These are phyloP conservation scores for Citrus medica DNA, from an alignment of 345 rosid species.

Conservation along the genomic window DNA sequence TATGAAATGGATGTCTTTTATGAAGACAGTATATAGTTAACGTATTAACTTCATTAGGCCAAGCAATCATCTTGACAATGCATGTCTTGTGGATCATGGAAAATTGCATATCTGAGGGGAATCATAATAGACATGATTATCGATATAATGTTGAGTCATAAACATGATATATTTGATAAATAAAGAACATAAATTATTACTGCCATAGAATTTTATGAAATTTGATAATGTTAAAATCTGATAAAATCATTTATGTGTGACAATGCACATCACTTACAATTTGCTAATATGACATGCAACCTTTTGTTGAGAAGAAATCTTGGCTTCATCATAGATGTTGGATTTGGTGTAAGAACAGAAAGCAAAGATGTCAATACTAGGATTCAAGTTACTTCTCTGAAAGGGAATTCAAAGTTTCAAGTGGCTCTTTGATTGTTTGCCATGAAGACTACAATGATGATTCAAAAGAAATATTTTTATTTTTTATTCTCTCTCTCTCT, in stretches of 20 bases:
- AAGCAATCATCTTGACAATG: neutral
- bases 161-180: neutral
- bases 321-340: neutral
- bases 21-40: neutral
- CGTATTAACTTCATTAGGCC: neutral
- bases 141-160: neutral
- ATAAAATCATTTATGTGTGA: neutral
- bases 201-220: neutral
- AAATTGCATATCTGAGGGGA: neutral
- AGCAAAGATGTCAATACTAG: too few relatives aligned
- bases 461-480: too few relatives aligned
- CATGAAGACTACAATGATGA: too few relatives aligned
- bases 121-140: neutral
- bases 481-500: too few relatives aligned
- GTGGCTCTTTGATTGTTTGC: too few relatives aligned
- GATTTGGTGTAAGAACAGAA: too few relatives aligned
- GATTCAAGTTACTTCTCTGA: too few relatives aligned
- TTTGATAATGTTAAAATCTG: neutral
- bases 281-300: neutral
- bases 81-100: neutral
- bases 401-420: too few relatives aligned
- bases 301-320: neutral
- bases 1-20: neutral
- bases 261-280: neutral
- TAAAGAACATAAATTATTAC: neutral